These are phyloP conservation scores for Rhododendron griersonianum DNA, from an alignment of 148 eudicot genomes.

Conservation along the genomic window DNA sequence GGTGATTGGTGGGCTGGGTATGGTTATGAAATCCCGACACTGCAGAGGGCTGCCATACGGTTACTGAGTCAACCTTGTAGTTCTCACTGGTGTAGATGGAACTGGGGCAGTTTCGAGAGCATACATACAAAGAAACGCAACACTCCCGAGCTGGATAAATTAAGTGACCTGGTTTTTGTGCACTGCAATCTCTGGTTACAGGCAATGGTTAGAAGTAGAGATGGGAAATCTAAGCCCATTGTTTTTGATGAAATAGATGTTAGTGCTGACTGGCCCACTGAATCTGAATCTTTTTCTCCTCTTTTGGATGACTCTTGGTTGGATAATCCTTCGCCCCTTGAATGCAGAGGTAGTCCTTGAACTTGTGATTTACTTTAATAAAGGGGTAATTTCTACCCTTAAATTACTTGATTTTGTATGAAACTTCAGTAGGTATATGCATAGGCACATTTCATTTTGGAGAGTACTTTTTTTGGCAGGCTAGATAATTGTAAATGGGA, in stretches of 20 bases:
- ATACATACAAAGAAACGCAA: constrained; percentile 19
- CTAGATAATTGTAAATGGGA: neutral
- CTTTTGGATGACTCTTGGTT: constrained; percentile 27
- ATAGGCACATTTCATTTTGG: neutral
- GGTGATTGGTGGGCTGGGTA: constrained; percentile 46
- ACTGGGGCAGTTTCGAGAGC: constrained; percentile 30
- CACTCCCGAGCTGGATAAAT: constrained; percentile 16
- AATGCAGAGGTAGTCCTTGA: constrained; percentile 18
- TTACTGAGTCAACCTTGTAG: constrained; percentile 39
- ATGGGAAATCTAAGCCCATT: constrained; percentile 20
- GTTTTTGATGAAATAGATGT: constrained; percentile 33
- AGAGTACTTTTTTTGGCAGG: neutral
- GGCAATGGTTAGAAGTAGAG: constrained; percentile 23
- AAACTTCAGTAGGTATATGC: neutral
- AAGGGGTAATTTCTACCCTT: neutral
- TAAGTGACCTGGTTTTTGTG: constrained; percentile 31
- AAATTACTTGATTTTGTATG: constrained; percentile 6
- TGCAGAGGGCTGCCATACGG: constrained; percentile 33
- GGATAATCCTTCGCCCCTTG: constrained; percentile 17
- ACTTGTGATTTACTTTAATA: constrained; percentile 1
- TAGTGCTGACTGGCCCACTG: constrained; percentile 31
- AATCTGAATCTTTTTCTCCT: constrained; percentile 25
- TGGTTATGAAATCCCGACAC: constrained; percentile 38
- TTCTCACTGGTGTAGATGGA: constrained; percentile 49
- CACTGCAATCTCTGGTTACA: constrained; percentile 46